phyloP scores from a whole-genome alignment of 257 asterid species.

The Forsythia viridissima region DNA sequence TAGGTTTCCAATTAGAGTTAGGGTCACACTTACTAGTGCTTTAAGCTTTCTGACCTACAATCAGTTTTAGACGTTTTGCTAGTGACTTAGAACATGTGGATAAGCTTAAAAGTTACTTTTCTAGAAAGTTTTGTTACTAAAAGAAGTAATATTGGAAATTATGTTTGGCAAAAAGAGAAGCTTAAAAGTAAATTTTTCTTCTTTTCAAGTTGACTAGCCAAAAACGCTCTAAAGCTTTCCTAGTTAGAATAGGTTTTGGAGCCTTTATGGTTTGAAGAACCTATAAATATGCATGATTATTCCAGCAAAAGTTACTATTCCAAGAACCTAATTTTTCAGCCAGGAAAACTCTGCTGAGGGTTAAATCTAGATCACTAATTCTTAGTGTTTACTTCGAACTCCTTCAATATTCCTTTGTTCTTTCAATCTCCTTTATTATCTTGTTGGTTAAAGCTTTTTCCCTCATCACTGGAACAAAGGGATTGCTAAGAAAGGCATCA shows the following conservation, averaged over 20 bases:
- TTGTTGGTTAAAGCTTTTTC: not conserved
- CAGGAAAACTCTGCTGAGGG: too few species aligned
- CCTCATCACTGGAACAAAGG: not conserved
- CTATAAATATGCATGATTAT: not conserved
- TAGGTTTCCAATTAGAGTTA: not conserved
- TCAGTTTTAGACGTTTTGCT: not conserved
- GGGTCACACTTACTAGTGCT: not conserved
- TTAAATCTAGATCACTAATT: not conserved
- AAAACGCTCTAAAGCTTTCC: not conserved
- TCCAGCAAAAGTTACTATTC: not conserved
- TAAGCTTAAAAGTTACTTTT: too few species aligned
- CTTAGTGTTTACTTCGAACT: not conserved
- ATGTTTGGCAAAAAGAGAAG: not conserved
- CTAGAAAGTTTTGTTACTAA: not conserved
- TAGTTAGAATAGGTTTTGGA: not conserved
- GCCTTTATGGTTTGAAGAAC: not conserved
- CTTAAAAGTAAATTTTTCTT: not conserved
- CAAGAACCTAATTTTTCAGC: not conserved
- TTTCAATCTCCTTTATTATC: not conserved
- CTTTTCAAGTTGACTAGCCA: not conserved
- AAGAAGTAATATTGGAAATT: not conserved
- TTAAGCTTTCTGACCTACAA: not conserved
- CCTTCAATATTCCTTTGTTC: not conserved
- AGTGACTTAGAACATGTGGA: not conserved
- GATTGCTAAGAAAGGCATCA: not conserved